These are phyloP conservation scores for Phaeophleospora eucalypticola DNA, from an alignment of 2,329 filamentous ascomycete species.

Conservation along the genomic window DNA sequence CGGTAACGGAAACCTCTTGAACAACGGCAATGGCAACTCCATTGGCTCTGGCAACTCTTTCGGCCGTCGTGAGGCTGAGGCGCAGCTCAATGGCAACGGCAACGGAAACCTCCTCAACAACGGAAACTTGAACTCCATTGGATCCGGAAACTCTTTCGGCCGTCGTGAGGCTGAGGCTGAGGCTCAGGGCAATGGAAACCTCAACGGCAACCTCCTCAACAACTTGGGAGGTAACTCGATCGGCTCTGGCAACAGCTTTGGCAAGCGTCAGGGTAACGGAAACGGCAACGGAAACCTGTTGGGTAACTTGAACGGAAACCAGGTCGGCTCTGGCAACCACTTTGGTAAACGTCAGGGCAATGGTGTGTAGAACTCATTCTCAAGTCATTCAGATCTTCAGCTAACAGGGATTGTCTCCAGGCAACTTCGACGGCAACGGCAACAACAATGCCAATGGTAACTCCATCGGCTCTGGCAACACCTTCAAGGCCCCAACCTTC, in stretches of 20 bases:
- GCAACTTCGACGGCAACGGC: conserved; percentile 2
- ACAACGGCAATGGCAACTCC: not conserved
- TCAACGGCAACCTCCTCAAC: not conserved
- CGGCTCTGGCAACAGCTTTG: conserved; percentile 4
- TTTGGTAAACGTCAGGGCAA: conserved; percentile 2
- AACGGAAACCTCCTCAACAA: not conserved
- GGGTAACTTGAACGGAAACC: conserved; percentile 1
- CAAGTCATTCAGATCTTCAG: not conserved
- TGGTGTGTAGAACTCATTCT: not conserved
- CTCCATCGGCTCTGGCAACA: no score
- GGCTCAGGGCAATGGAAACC: not conserved
- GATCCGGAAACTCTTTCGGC: not conserved
- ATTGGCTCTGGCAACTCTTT: no score
- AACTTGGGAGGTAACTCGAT: not conserved
- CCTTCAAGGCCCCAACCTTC: no score
- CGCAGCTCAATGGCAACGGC: not conserved
- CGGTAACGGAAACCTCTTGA: not conserved
- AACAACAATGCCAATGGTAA: not conserved
- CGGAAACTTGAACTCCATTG: no score
- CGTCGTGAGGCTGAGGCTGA: no score
- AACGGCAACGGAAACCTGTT: not conserved
- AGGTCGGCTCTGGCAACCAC: not conserved
- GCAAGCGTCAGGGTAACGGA: conserved; percentile 1
- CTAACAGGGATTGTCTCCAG: not conserved
- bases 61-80: not conserved